Base-by-base conservation (phyloP, 75 land plant genomes). In the Picea sitchensis region DNA sequence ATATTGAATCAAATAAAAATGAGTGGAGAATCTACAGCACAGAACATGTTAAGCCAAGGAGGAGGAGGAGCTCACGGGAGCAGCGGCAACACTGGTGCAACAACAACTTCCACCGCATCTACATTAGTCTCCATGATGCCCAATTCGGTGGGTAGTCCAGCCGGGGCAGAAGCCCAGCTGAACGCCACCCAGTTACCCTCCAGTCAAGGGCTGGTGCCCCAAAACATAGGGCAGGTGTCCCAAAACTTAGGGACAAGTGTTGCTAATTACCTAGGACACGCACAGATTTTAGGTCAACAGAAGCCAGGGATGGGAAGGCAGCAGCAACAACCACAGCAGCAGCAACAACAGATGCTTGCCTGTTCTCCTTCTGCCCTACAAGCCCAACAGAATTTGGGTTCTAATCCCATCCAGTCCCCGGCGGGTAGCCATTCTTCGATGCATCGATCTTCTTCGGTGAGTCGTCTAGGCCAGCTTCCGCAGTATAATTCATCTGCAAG, bases 101-200 rank as follows among this genome's bases (percentile, higher is more conserved):
- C 54, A 47, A 71, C 38, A 12, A 9, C 73, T 6, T 11, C 54
- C 44, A 38, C 73, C 34, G 14, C 41, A 34, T 20, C 67, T 23
- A 34, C 73, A 38, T 44, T 44, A 3, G 20, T 12, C 23, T 18
- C 73, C 44, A 71, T 71, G 47, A 71, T 71, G 36, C 54, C 73
- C 73, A 71, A 71, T 71, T 71, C 73, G 41, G 51, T 71, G 8
- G 73, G 73, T 15, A 71, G 73, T 47, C 73, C 73, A 20, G 54
- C 54, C 9, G 73, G 73, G 44, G 73, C 41, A 36, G 73, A 71
- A 41, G 54, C n/a, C 41, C 44, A 71, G 73, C 47, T 41, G 12
- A 71, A 71, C 23, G 21, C 73, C 73, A 71, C n/a, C 9, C 47
- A 41, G 54, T 6, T 47, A 54, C 54, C 73, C 23, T 71, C 73